Base-by-base conservation (phyloP, 108 stramenopile genomes). In the Nitzschia putrida region DNA sequence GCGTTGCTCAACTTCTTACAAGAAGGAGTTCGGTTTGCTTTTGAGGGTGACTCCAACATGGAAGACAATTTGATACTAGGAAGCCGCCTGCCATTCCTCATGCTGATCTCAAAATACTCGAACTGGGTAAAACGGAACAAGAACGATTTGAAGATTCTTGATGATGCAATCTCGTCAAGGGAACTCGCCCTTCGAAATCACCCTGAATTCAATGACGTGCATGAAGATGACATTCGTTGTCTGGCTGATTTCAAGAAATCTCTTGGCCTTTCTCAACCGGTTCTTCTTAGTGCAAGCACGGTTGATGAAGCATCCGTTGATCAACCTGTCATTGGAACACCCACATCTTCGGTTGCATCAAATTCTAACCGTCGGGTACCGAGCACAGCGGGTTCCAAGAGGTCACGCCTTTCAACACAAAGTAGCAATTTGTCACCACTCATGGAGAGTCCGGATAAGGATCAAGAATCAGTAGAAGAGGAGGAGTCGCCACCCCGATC, bases 11-110 rank as follows among this genome's bases (percentile, higher is more conserved):
- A 88, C 20, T 94, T 94, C 61, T 55, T 89, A 43, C 76, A 79
- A 20, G 90, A 94, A 66, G 93, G 90, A 4, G 73, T 91, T 51
- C 78, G 90, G n/a, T 91, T 80, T 72, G 82, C 90, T 24, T 94
- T 94, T 71, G 84, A 87, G 13, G 83, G 79, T 53, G 52, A 76
- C 50, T 82, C 82, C 18, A 69, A 49, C n/a, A 73, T 68, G 23
- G 81, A 77, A 53, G 76, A 79, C 11, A 85, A 89, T 53, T 55
- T 86, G 0, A 63, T 81, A 29, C 71, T 91, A 14, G 94, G 94
- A 1, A 81, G 81, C 74, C 86, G 90, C 16, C 64, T 95, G 57
- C 86, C 87, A 29, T 95, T 95, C 56, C 79, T 94, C 13, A 45
- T 58, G 22, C 60, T 89, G 21, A 66, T 94, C 16, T 54, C 53